Percentiles rank a stretch among this genome's conserved stretches.
These are phyloP conservation scores for Dinochytrium kinnereticum DNA, from an alignment of 371 early-diverging fungal species.

Conservation along the genomic window DNA sequence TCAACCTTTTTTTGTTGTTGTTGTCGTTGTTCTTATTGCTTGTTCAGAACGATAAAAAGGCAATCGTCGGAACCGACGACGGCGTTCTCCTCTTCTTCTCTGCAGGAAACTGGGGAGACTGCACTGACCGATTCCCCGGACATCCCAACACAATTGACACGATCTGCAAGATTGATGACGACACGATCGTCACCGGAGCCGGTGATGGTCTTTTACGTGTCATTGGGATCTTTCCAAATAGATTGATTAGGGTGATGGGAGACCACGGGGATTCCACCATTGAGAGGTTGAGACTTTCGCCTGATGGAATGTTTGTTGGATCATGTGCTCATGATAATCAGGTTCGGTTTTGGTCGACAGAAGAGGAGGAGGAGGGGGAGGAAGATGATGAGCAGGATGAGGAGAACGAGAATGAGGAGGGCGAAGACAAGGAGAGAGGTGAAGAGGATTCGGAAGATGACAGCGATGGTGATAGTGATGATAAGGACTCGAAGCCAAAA, in stretches of 20 bases:
- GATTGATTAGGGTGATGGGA: slow-evolving; percentile 83
- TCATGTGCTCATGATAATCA: slow-evolving; percentile 84
- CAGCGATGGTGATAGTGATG: slow-evolving; percentile 8
- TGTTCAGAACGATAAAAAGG: slow-evolving; percentile 71
- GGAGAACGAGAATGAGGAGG: slow-evolving; percentile 26
- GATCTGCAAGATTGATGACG: slow-evolving; percentile 79
- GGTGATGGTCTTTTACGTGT: slow-evolving; percentile 80
- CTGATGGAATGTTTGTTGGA: slow-evolving; percentile 72
- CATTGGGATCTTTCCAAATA: slow-evolving; percentile 84
- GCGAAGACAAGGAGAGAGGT: slow-evolving; percentile 5
- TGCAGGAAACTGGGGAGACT: slow-evolving; percentile 91
- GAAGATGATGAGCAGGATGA: slow-evolving; percentile 28
- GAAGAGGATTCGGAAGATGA: slow-evolving; percentile 16
- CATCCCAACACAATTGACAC: slow-evolving; percentile 89
- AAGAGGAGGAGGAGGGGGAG: slow-evolving; percentile 44
- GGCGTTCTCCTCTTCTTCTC: slow-evolving; percentile 80
- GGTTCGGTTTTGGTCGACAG: slow-evolving; percentile 85
- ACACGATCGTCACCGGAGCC: slow-evolving; percentile 82
- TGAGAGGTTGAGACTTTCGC: slow-evolving; percentile 71
- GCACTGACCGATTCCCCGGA: slow-evolving; percentile 87
- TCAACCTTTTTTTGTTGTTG: not conserved
- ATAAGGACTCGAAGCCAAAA: not conserved
- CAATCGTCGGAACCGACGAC: slow-evolving; percentile 86
- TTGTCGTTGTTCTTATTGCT: not conserved
- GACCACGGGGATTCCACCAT: slow-evolving; percentile 85